Evolutionary conservation across 352 stramenopile genomes (phyloP), one percentile per base, ranked within the genome.

Genomic region (Phytophthora pini): DNA sequence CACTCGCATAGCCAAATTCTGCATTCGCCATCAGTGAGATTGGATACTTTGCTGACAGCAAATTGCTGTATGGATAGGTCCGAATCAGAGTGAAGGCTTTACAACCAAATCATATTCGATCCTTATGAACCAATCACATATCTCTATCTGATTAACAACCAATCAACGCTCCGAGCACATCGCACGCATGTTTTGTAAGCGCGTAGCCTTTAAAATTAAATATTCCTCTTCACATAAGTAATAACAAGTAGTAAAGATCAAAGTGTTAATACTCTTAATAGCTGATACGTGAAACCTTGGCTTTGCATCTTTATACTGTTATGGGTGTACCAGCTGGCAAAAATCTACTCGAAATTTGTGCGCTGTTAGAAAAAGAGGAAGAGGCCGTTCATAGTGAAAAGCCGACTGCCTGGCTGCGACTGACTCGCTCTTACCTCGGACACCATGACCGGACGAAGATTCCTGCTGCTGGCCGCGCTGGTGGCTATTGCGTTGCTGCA

Each of bases 1-100:
- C 70, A 70, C 57, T 26, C 84, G 80, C 36, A 74, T 93, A 20
- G 72, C 72, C 10, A 55, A 67, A 20, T 91, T 93, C 49, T 93
- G 82, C 58, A 57, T 70, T 24, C 82, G 84, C 31, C 72, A 93
- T 59, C 54, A 61, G 15, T 58, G 38, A 68, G 13, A 22, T 17
- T 43, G 38, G 38, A 43, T 43, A 43, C 38, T 22, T 50, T 51
- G 22, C 7, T 20, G 17, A 20, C 17, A 20, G 17, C 17, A 17
- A 17, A 17, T 17, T 17, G 17, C 17, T 17, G 17, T 20, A 20
- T 20, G 17, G 17, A 11, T 51, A 24, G 17, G 24, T 24, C 7
- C 26, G n/a, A 53, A 52, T 52, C 26, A 41, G 36, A 15, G 32
- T 26, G 6, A 2, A 39, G 15, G 17, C 7, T 41, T 41, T 20